Base-by-base conservation (phyloP, 331 rosid genomes). In the Cydonia oblonga region DNA sequence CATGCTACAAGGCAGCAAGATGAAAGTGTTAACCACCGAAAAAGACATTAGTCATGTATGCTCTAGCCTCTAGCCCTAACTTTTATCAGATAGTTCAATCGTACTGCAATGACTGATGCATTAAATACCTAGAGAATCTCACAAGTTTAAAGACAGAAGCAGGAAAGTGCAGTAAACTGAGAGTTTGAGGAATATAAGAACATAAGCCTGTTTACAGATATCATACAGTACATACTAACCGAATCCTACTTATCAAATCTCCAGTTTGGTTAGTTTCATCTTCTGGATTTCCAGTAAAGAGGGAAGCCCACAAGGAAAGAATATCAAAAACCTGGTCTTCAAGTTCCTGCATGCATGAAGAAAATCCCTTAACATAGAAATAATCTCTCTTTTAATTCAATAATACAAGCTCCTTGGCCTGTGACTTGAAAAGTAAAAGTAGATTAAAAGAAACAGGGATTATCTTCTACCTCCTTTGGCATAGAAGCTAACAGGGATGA, bases 241-340 rank as follows among this genome's bases (percentile, higher is more conserved):
- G 70, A 79, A 95, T 85, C 81, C 80, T 89, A 68, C 92, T 84
- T 70, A 70, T 52, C 83, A 91, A 83, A 81, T 91, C 96, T 52
- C 75, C 96, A 83, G 83, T 79, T 75, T 82, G 81, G 49, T 69
- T 73, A 57, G 79, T 74, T 83, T 91, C 97, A 64, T 80, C 71
- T 73, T 87, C 92, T 28, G 89, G 88, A 77, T 83, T 90, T 74
- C 86, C 93, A 64, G 79, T 69, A 81, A 95, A 95, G 70, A 88
- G 84, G 69, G 86, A 74, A 71, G 91, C 92, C 97, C 97, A 91
- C 58, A 95, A 82, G 81, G 97, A 87, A 89, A 91, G 97, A 71
- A 95, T 89, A 83, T 95, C 97, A 81, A 95, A 95, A 67, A 86
- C 93, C 79, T 91, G 92, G 76, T 89, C 96, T 83, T 89, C 96